A percentile compares a stretch with the other conserved stretches of the same genome.
These are phyloP conservation scores for Pinus tabuliformis DNA, from an alignment of 75 land plant species.

Conservation along the genomic window DNA sequence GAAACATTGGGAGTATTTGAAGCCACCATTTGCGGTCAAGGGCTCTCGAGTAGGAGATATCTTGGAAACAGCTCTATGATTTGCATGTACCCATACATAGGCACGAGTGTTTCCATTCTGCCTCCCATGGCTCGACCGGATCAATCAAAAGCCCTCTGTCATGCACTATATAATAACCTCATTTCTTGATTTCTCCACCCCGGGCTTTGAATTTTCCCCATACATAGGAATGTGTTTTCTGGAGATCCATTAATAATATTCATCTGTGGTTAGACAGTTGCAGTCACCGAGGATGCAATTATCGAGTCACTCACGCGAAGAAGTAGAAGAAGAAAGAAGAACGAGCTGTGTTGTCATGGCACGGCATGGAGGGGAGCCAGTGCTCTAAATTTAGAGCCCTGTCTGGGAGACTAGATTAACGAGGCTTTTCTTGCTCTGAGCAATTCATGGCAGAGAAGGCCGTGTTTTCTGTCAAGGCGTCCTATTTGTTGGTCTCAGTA, in stretches of 20 bases:
- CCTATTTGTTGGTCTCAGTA: no score
- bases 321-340: no score
- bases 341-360: no score
- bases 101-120: slow-evolving; percentile 11
- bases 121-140: slow-evolving; percentile 3
- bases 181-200: slow-evolving; percentile 10
- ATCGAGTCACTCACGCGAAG: no score
- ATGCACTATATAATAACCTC: slow-evolving; percentile 5
- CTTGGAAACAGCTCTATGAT: slow-evolving; percentile 6
- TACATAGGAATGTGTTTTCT: slow-evolving; percentile 18
- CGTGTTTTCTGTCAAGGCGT: no score
- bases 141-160: slow-evolving; percentile 12
- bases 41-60: slow-evolving; percentile 3
- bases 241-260: neutral
- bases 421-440: neutral
- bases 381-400: slow-evolving; percentile 1
- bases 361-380: neutral
- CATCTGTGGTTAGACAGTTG: neutral
- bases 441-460: neutral
- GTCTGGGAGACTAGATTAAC: neutral
- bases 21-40: slow-evolving; percentile 7
- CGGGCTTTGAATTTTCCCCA: neutral
- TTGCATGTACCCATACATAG: slow-evolving; percentile 14
- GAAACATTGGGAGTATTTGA: neutral
- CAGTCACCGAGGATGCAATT: no score